Percentiles rank a stretch among this genome's conserved stretches.
phyloP scores from a whole-genome alignment of 371 early-diverging fungal genomes.

The Mucor velutinosus region DNA sequence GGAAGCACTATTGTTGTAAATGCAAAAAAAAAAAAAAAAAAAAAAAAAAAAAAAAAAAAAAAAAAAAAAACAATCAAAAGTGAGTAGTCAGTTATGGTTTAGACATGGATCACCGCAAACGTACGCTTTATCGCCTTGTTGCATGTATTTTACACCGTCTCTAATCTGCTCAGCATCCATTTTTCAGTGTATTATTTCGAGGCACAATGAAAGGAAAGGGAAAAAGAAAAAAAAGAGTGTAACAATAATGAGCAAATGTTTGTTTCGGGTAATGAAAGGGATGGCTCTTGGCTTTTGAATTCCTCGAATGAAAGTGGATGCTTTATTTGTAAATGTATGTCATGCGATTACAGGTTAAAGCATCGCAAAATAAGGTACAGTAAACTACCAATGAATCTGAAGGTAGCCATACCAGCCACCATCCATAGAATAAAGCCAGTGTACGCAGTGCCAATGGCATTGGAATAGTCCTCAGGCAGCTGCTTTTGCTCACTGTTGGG shows the following conservation, averaged over 20 bases:
- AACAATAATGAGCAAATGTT: neutral
- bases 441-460: constrained; percentile 47
- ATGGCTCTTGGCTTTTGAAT: too few species aligned
- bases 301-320: neutral
- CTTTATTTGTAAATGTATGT: neutral
- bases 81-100: too few species aligned
- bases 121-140: constrained; percentile 71
- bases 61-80: too few species aligned
- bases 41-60: too few species aligned
- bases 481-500: constrained; percentile 3
- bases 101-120: neutral
- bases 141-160: constrained; percentile 68
- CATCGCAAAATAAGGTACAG: constrained; percentile 34
- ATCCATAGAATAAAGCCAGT: constrained; percentile 86
- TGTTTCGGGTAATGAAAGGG: neutral
- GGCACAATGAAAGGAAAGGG: neutral
- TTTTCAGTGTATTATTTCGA: neutral
- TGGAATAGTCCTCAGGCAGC: constrained; percentile 19
- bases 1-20: constrained; percentile 50
- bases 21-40: too few species aligned
- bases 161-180: constrained; percentile 59
- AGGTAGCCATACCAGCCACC: constrained; percentile 71
- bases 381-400: constrained; percentile 81
- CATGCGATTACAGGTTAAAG: constrained; percentile 20
- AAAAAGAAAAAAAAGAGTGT: neutral